Conservation (phyloP, 371 early-diverging fungal species). For the Mortierella sp. region DNA sequence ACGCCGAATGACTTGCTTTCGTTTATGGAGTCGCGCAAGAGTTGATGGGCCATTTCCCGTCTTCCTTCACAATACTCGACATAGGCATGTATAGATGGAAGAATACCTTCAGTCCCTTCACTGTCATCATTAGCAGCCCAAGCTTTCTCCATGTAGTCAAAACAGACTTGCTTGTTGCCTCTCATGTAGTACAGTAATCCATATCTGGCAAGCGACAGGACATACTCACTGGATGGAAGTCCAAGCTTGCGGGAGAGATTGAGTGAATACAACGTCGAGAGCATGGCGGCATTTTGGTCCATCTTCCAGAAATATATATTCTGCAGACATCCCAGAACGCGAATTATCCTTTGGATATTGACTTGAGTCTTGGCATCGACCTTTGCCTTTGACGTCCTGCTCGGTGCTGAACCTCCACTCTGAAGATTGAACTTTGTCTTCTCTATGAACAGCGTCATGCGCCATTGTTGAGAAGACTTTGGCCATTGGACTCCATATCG, state of each 20-base stretch:
- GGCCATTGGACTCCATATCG: slow-evolving; percentile 44
- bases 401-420: slow-evolving; percentile 13
- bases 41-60: slow-evolving; percentile 58
- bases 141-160: slow-evolving; percentile 63
- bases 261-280: slow-evolving; percentile 60
- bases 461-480: slow-evolving; percentile 39
- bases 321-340: slow-evolving; percentile 65
- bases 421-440: slow-evolving; percentile 36
- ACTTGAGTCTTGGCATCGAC: slow-evolving; percentile 54
- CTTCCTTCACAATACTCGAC: slow-evolving; percentile 67
- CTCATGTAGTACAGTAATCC: slow-evolving; percentile 64
- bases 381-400: slow-evolving; percentile 21
- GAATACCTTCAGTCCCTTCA: slow-evolving; percentile 57
- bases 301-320: slow-evolving; percentile 66
- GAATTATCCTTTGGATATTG: slow-evolving; percentile 57
- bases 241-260: slow-evolving; percentile 63
- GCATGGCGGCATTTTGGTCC: slow-evolving; percentile 61
- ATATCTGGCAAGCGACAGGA: slow-evolving; percentile 62
- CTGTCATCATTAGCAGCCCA: slow-evolving; percentile 58
- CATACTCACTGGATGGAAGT: slow-evolving; percentile 59
- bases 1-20: slow-evolving; percentile 66
- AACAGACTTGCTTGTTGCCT: slow-evolving; percentile 61
- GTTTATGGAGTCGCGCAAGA: slow-evolving; percentile 61
- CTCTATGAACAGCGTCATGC: slow-evolving; percentile 16
- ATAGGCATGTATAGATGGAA: slow-evolving; percentile 41